Percentiles rank a stretch among this genome's conserved stretches.
Evolutionary conservation across 2,329 filamentous ascomycete species (phyloP).

Genomic region (Fusarium buharicum): DNA sequence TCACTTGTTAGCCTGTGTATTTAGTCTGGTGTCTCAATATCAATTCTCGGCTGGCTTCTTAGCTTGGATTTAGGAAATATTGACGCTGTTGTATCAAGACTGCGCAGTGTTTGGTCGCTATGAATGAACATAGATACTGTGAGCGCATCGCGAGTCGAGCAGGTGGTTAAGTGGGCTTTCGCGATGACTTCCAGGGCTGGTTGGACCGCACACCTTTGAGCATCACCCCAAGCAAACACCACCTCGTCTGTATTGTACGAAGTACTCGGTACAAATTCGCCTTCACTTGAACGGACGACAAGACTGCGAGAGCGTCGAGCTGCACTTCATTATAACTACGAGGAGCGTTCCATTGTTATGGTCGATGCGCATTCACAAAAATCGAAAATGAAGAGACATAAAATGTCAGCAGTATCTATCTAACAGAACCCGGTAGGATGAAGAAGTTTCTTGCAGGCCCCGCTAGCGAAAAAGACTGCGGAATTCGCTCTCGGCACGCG

Average conservation of each 20-base stretch:
- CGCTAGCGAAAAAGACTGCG: constrained; percentile 98
- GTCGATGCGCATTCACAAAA: not conserved
- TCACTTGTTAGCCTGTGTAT: constrained; percentile 33
- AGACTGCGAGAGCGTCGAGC: not conserved
- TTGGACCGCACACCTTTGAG: not conserved
- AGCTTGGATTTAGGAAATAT: constrained; percentile 30
- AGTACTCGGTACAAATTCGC: too few species aligned
- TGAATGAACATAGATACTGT: not conserved
- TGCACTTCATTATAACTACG: not conserved
- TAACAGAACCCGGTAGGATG: constrained; percentile 85
- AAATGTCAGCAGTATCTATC: constrained; percentile 92
- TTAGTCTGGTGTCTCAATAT: constrained; percentile 39
- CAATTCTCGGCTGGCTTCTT: constrained; percentile 19
- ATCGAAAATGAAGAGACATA: constrained; percentile 1
- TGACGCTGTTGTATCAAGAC: not conserved
- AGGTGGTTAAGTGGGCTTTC: not conserved
- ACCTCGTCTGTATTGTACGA: not conserved
- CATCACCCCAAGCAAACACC: not conserved
- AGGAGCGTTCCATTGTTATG: not conserved
- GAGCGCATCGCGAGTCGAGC: constrained; percentile 1
- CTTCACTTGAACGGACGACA: not conserved
- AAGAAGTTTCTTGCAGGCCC: constrained; percentile 72
- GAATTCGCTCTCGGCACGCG: constrained; percentile 81
- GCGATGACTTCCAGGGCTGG: not conserved
- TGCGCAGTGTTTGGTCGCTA: not conserved